Evolutionary conservation across 2,329 filamentous ascomycete genomes (phyloP).

Genomic region (Aspergillus cejpii): DNA sequence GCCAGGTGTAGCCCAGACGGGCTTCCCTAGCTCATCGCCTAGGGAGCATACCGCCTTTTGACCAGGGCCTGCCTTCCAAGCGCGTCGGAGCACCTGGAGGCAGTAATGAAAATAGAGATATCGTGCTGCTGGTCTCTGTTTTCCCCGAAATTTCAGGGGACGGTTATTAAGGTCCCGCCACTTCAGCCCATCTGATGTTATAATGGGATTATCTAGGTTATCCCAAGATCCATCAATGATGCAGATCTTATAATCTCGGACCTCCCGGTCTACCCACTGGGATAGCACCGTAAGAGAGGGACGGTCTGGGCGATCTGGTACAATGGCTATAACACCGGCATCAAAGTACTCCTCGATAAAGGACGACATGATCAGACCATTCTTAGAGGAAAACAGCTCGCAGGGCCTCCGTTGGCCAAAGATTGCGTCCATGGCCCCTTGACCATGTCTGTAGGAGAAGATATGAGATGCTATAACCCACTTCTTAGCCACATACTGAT

Average conservation of each 20-base stretch:
- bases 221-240: neutral
- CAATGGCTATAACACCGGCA: constrained; percentile 2
- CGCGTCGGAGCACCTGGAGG: constrained; percentile 13
- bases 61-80: constrained; percentile 8
- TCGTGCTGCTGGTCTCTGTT: constrained; percentile 11
- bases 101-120: constrained; percentile 21
- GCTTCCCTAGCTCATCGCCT: constrained; percentile 3
- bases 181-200: too few relatives aligned
- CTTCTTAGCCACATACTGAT: neutral
- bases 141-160: constrained; percentile 2
- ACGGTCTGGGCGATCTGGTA: constrained; percentile 4
- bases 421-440: constrained; percentile 4
- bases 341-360: constrained; percentile 1
- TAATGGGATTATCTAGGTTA: too few relatives aligned
- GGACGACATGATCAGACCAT: neutral
- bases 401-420: neutral
- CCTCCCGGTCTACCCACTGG: neutral
- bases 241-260: neutral
- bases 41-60: neutral
- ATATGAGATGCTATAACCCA: neutral
- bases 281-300: neutral
- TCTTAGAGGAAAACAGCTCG: constrained; percentile 2
- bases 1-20: constrained; percentile 2
- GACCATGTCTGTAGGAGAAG: constrained; percentile 1
- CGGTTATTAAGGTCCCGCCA: too few relatives aligned